Conservation (phyloP, 2,329 filamentous ascomycete genomes). For the Amauroascus verrucosus region DNA sequence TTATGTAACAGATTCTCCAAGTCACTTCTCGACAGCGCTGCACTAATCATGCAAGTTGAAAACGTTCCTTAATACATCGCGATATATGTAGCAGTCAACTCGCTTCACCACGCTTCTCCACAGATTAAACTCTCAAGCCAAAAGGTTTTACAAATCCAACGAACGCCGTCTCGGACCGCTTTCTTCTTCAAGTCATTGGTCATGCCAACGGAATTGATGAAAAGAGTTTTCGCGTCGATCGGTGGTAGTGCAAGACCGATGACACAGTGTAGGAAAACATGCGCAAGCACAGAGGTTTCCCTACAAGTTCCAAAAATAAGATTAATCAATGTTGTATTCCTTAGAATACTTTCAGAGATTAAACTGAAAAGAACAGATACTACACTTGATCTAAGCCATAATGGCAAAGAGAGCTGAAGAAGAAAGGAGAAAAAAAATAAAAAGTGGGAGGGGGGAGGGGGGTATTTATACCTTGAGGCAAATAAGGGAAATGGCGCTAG, state of each 20-base stretch:
- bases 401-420: conserved; percentile 44
- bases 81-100: too few relatives aligned
- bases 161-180: too few relatives aligned
- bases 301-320: conserved; percentile 58
- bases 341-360: conserved; percentile 80
- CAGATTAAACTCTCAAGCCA: neutral
- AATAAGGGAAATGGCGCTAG: conserved; percentile 18
- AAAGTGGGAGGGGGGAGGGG: conserved; percentile 7
- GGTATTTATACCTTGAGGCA: conserved; percentile 24
- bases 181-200: conserved; percentile 50
- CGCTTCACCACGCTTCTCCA: neutral
- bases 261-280: conserved; percentile 58
- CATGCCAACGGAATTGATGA: conserved; percentile 48
- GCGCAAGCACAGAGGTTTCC: conserved; percentile 61
- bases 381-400: conserved; percentile 83
- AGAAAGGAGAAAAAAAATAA: conserved; percentile 35
- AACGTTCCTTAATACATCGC: too few relatives aligned
- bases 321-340: conserved; percentile 67
- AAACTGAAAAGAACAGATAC: conserved; percentile 97
- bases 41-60: too few relatives aligned
- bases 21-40: too few relatives aligned
- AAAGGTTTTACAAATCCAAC: too few relatives aligned
- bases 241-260: conserved; percentile 65
- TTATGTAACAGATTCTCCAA: too few relatives aligned
- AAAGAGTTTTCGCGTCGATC: conserved; percentile 59